Evolutionary conservation across 768 basidiomycete species (phyloP).

Genomic region (Tulasnella calospora): DNA sequence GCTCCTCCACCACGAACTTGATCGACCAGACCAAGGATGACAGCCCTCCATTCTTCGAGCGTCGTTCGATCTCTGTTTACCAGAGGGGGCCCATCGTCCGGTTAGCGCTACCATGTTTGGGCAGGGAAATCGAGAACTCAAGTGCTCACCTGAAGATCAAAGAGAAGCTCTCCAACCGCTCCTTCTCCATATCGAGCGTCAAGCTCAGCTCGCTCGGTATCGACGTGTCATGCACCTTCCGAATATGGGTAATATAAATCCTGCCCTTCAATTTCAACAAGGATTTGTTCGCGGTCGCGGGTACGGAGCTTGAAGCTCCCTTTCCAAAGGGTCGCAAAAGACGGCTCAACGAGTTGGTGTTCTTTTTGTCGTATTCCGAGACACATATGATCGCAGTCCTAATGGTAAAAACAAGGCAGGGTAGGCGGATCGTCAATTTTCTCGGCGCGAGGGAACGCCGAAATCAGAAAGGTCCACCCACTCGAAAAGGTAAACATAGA

Average conservation of each 20-base stretch:
- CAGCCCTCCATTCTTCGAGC: constrained; percentile 81
- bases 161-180: constrained; percentile 87
- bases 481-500: constrained; percentile 93
- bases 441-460: too few species aligned
- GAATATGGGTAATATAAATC: constrained; percentile 93
- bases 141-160: constrained; percentile 71
- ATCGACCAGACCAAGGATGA: constrained; percentile 69
- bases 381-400: constrained; percentile 93
- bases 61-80: constrained; percentile 63
- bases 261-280: constrained; percentile 89
- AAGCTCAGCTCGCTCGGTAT: constrained; percentile 76
- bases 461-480: too few species aligned
- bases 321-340: constrained; percentile 48
- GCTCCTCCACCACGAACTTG: not conserved
- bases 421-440: too few species aligned
- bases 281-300: constrained; percentile 46
- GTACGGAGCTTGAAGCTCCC: constrained; percentile 36
- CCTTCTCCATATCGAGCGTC: constrained; percentile 97
- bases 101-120: not conserved
- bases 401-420: too few species aligned
- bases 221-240: constrained; percentile 76
- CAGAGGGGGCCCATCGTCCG: not conserved
- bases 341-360: constrained; percentile 51
- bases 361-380: constrained; percentile 87
- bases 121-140: too few species aligned